phyloP scores from a whole-genome alignment of 257 asterid genomes.

The Ilex asprella region DNA sequence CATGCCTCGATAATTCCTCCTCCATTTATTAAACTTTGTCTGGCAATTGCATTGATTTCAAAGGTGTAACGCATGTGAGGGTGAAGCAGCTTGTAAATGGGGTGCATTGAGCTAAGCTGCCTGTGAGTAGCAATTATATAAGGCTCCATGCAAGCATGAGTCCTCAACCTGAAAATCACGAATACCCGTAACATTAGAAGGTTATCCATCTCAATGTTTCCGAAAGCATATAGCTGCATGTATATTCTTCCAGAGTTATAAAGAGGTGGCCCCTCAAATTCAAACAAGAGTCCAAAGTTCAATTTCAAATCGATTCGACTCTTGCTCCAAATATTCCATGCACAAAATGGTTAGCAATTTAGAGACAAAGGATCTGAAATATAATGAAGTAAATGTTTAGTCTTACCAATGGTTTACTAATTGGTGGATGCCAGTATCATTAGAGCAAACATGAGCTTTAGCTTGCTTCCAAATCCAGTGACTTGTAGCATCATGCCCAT shows the following conservation, averaged over 20 bases:
- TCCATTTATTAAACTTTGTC: slow-evolving; percentile 75
- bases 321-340: too few species aligned
- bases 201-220: not conserved
- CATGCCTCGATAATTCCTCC: slow-evolving; percentile 87
- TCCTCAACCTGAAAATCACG: slow-evolving; percentile 61
- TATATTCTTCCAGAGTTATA: too few species aligned
- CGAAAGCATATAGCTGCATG: not conserved
- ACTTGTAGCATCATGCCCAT: slow-evolving; percentile 67
- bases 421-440: slow-evolving; percentile 90
- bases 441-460: slow-evolving; percentile 85
- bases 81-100: slow-evolving; percentile 62
- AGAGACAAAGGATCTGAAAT: too few species aligned
- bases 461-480: slow-evolving; percentile 85
- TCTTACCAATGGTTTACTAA: slow-evolving; percentile 85
- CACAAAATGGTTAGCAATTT: too few species aligned
- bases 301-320: too few species aligned
- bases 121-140: slow-evolving; percentile 80
- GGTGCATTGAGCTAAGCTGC: slow-evolving; percentile 87
- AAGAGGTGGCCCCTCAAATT: too few species aligned
- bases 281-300: too few species aligned
- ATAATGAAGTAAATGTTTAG: not conserved
- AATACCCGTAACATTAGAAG: not conserved
- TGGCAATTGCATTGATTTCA: slow-evolving; percentile 89
- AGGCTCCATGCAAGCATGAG: slow-evolving; percentile 92
- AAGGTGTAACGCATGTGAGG: slow-evolving; percentile 88